Evolutionary conservation across 768 basidiomycete genomes (phyloP).

Genomic region (Boletellus emodensis): DNA sequence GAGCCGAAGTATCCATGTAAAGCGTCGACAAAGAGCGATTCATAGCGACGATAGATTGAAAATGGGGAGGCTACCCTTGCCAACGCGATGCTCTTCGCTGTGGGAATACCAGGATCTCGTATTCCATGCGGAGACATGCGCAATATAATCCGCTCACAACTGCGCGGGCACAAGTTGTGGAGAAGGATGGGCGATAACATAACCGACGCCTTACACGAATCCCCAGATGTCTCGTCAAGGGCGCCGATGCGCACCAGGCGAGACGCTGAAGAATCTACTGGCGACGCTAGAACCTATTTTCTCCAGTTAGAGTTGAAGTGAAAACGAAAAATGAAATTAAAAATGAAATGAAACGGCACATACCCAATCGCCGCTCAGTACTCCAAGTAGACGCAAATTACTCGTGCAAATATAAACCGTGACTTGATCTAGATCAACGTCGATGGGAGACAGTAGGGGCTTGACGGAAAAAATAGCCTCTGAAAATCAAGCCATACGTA

Average conservation of each 20-base stretch:
- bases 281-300: slow-evolving; percentile 48
- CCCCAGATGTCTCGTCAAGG: slow-evolving; percentile 40
- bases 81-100: slow-evolving; percentile 64
- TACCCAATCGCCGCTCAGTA: slow-evolving; percentile 80
- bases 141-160: slow-evolving; percentile 33
- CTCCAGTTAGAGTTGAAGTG: neutral
- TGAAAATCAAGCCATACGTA: neutral
- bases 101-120: slow-evolving; percentile 57
- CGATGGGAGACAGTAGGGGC: slow-evolving; percentile 33
- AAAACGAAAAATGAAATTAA: neutral
- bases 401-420: slow-evolving; percentile 59
- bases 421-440: slow-evolving; percentile 42
- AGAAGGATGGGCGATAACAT: slow-evolving; percentile 46
- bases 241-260: slow-evolving; percentile 59
- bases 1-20: slow-evolving; percentile 61
- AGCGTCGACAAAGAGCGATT: slow-evolving; percentile 54
- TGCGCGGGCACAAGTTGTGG: slow-evolving; percentile 44
- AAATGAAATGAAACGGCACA: slow-evolving; percentile 8
- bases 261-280: slow-evolving; percentile 31
- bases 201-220: slow-evolving; percentile 35
- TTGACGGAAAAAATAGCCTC: slow-evolving; percentile 26
- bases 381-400: slow-evolving; percentile 63
- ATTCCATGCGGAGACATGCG: slow-evolving; percentile 60
- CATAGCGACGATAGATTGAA: slow-evolving; percentile 61
- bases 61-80: slow-evolving; percentile 78